Evolutionary conservation across 2,329 filamentous ascomycete species (phyloP).

Genomic region (Colletotrichum kahawae): DNA sequence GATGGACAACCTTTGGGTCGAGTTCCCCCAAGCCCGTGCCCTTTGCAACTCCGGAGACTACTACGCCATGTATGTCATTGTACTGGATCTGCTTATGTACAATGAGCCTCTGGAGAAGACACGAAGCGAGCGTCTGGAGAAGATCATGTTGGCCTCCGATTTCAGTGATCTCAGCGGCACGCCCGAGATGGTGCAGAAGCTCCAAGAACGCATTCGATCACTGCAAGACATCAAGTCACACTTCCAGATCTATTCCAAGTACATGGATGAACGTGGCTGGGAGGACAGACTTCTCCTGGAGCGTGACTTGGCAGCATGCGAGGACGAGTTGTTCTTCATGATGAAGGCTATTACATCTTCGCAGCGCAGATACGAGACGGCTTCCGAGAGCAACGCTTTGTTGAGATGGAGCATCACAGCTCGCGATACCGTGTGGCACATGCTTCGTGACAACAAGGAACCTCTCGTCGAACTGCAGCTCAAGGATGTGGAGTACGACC

Average conservation of each 20-base stretch:
- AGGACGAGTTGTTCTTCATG: constrained; percentile 98
- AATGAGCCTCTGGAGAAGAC: constrained; percentile 97
- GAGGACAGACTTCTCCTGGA: constrained; percentile 89
- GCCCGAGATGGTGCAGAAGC: constrained; percentile 87
- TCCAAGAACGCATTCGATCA: constrained; percentile 92
- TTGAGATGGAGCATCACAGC: constrained; percentile 94
- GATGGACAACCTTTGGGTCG: constrained; percentile 97
- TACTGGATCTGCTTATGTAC: constrained; percentile 93
- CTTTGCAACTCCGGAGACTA: constrained; percentile 98
- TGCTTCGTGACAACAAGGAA: constrained; percentile 85
- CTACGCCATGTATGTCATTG: constrained; percentile 97
- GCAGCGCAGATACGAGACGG: constrained; percentile 81
- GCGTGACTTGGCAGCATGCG: constrained; percentile 84
- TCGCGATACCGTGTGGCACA: constrained; percentile 95
- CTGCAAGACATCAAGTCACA: constrained; percentile 95
- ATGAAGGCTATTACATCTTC: constrained; percentile 99
- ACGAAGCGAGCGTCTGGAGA: constrained; percentile 91
- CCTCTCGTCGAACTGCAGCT: constrained; percentile 93
- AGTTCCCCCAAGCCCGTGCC: constrained; percentile 93
- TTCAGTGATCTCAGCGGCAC: constrained; percentile 96
- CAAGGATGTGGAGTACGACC: constrained; percentile 88
- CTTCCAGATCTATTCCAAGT: constrained; percentile 90
- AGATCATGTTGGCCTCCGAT: constrained; percentile 98
- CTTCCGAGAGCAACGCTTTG: constrained; percentile 76
- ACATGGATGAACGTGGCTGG: constrained; percentile 89